Base-by-base conservation (phyloP, 768 basidiomycete genomes). In the Serendipita sp. region DNA sequence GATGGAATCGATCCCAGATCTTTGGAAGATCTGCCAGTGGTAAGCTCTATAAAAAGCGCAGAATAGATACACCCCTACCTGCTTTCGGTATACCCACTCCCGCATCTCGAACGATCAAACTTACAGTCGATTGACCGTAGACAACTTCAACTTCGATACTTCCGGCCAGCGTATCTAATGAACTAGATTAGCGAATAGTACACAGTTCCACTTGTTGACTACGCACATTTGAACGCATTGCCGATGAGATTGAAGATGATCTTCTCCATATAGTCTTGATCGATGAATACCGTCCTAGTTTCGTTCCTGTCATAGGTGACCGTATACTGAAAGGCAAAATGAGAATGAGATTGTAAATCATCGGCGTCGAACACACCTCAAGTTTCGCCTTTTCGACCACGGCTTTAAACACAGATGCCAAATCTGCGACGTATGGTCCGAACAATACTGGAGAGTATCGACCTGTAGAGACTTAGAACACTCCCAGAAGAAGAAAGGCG, bases 1-100 rank as follows among this genome's bases (percentile, higher is more conserved):
- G 71, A 63, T 76, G 74, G 61, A 74, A 76, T 60, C 75, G 70
- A 45, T 75, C 72, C 13, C 71, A 70, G 2, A 75, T 69, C 17
- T 63, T 53, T 42, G 64, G 61, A 0, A 71, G 65, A 64, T 74
- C 73, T 34, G 16, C 38, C 41, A 13, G 17, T 13, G 50, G 41
- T 14, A 33, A 31, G 31, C 3, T 58, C 24, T 17, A 14, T 28
- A 65, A 33, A 31, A 28, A 61, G 53, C 14, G 45, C 5, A 9
- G 9, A 28, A 9, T 9, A 48, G 9, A 38, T 26, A 24, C 7
- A 5, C 69, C 41, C n/a, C n/a, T n/a, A 60, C 72, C 71, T 43
- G 65, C 65, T 41, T 62, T 22, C 0, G 75, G 74, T 1, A 76
- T 75, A 1, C 75, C 75, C 13, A 74, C 69, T 34, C 75, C 75